Evolutionary conservation across 2,329 filamentous ascomycete species (phyloP).

Genomic region (Fusarium luffae): DNA sequence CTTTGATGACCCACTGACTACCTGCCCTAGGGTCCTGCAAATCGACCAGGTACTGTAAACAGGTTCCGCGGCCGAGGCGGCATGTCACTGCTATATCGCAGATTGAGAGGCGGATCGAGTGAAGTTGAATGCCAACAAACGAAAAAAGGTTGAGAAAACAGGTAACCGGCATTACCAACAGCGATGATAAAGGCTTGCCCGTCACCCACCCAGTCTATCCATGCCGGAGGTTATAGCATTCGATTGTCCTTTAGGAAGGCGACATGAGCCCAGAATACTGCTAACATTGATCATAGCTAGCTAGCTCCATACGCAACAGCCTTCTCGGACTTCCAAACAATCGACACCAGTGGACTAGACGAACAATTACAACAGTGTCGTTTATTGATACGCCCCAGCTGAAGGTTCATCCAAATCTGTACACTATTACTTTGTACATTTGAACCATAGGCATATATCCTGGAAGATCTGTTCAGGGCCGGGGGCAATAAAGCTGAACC

Average conservation of each 20-base stretch:
- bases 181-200: conserved; percentile 6
- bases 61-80: conserved; percentile 35
- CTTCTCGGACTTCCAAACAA: background rate
- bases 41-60: conserved; percentile 24
- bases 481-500: conserved; percentile 28
- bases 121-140: conserved; percentile 6
- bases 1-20: conserved; percentile 22
- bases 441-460: conserved; percentile 5
- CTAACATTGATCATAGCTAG: background rate
- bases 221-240: conserved; percentile 5
- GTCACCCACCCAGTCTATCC: conserved; percentile 10
- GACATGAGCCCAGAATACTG: background rate
- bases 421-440: background rate
- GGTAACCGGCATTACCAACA: background rate
- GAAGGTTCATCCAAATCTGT: conserved; percentile 16
- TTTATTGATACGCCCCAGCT: conserved; percentile 35
- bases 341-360: background rate
- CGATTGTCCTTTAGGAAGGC: background rate
- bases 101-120: conserved; percentile 26
- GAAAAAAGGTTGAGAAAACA: conserved; percentile 13
- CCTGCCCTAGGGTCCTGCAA: conserved; percentile 18
- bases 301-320: background rate
- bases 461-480: background rate
- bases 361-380: background rate
- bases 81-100: conserved; percentile 38